These are phyloP conservation scores for Scheffersomyces spartinae DNA, from an alignment of 805 yeast species.

Conservation along the genomic window DNA sequence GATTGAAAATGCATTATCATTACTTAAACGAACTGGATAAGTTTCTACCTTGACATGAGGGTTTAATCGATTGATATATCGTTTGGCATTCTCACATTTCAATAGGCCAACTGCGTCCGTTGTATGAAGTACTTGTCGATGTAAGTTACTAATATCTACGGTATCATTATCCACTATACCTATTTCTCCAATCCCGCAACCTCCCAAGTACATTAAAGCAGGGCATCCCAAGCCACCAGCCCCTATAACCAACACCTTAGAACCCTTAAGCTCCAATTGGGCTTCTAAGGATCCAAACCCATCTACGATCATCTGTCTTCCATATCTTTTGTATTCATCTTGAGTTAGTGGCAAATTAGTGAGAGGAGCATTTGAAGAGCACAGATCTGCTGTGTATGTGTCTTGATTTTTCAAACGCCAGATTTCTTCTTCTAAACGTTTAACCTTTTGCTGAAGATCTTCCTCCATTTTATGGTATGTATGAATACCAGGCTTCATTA, in stretches of 20 bases:
- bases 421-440: neutral
- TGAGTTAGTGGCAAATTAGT: conserved; percentile 18
- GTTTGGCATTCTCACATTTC: conserved; percentile 74
- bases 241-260: conserved; percentile 71
- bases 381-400: neutral
- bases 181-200: conserved; percentile 76
- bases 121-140: conserved; percentile 78
- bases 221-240: conserved; percentile 98
- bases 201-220: conserved; percentile 70
- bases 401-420: neutral
- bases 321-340: conserved; percentile 76
- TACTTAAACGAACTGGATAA: conserved; percentile 38
- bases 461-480: too few species aligned
- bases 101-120: conserved; percentile 51
- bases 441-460: neutral
- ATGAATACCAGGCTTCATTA: too few species aligned
- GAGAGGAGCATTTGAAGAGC: too few species aligned
- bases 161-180: conserved; percentile 83
- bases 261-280: conserved; percentile 46
- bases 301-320: conserved; percentile 92
- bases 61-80: conserved; percentile 42
- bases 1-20: conserved; percentile 51
- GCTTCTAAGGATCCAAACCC: conserved; percentile 41
- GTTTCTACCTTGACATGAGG: conserved; percentile 51
- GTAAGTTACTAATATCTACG: conserved; percentile 79